phyloP scores from a whole-genome alignment of 2,329 filamentous ascomycete species.

The Escovopsis sp. region DNA sequence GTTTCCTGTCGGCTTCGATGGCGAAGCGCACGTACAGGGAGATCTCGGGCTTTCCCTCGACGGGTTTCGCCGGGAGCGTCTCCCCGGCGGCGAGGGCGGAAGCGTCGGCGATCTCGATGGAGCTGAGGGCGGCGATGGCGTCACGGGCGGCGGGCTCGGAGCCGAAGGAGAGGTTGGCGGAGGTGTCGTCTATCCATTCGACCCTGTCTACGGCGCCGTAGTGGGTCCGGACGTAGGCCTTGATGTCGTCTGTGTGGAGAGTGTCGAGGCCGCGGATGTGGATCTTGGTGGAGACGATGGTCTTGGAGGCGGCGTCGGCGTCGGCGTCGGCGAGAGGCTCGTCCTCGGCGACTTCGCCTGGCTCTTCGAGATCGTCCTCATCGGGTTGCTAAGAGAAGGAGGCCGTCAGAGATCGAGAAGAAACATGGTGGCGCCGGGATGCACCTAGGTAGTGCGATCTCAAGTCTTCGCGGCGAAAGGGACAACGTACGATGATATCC shows the following conservation, averaged over 20 bases:
- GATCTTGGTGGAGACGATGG: conserved; percentile 41
- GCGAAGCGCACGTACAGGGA: conserved; percentile 60
- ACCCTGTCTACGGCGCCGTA: conserved; percentile 46
- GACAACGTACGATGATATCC: conserved; percentile 20
- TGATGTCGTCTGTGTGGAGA: conserved; percentile 66
- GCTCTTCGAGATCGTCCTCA: conserved; percentile 22
- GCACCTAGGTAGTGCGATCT: no score
- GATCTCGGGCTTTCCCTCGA: conserved; percentile 52
- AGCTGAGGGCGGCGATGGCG: conserved; percentile 38
- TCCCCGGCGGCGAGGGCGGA: conserved; percentile 45
- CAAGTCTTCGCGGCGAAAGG: neutral
- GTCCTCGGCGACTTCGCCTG: conserved; percentile 23
- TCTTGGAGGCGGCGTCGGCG: conserved; percentile 12
- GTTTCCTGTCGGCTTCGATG: conserved; percentile 63
- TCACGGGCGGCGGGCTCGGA: conserved; percentile 35
- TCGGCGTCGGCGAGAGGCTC: conserved; percentile 8
- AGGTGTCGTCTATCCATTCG: conserved; percentile 92
- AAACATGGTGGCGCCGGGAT: no score
- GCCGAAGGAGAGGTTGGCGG: conserved; percentile 71
- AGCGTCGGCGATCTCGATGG: conserved; percentile 35
- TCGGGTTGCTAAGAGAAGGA: conserved; percentile 16
- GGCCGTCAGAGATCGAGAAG: no score
- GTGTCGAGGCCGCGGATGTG: conserved; percentile 72
- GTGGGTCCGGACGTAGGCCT: conserved; percentile 56
- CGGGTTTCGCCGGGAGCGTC: conserved; percentile 51